A percentile compares a stretch with the other conserved stretches of the same genome.
These are phyloP conservation scores for Leccinum huronense DNA, from an alignment of 1,284 basidiomycete genomes.

Conservation along the genomic window DNA sequence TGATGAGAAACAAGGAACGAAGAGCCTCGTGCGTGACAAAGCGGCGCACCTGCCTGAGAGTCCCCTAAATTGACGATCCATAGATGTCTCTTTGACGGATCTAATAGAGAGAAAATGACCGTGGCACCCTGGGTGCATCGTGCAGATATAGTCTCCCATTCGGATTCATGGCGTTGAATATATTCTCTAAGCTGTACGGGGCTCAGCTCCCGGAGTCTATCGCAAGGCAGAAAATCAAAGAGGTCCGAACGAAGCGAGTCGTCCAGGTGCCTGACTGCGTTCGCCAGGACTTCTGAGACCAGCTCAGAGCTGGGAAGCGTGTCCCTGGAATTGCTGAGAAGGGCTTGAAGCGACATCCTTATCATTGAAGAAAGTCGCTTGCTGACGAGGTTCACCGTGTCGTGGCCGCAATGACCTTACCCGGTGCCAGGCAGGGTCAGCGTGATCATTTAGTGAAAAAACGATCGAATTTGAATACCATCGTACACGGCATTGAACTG, in stretches of 20 bases:
- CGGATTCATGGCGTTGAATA: constrained; percentile 25
- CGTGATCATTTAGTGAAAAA: constrained; percentile 1
- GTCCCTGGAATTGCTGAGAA: constrained; percentile 35
- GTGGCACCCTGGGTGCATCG: constrained; percentile 64
- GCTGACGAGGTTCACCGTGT: constrained; percentile 54
- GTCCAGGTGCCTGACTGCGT: constrained; percentile 43
- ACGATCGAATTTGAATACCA: constrained; percentile 38
- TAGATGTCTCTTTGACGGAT: constrained; percentile 49
- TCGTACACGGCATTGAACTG: constrained; percentile 60
- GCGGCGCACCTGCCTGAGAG: constrained; percentile 54
- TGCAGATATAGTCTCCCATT: constrained; percentile 36
- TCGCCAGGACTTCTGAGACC: constrained; percentile 45
- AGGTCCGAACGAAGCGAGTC: constrained; percentile 46
- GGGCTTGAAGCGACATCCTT: constrained; percentile 40
- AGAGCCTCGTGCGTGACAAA: not conserved
- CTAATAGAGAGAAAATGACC: constrained; percentile 53
- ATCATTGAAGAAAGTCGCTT: constrained; percentile 47
- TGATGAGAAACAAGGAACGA: constrained; percentile 16
- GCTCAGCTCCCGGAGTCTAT: constrained; percentile 30
- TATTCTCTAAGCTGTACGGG: constrained; percentile 27
- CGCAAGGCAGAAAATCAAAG: constrained; percentile 43
- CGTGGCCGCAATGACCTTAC: constrained; percentile 59
- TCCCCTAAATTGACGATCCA: constrained; percentile 71
- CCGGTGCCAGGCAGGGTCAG: constrained; percentile 14
- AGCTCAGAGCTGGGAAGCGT: constrained; percentile 36